phyloP scores from a whole-genome alignment of 306 rosid genomes.

The Acacia acuminata region DNA sequence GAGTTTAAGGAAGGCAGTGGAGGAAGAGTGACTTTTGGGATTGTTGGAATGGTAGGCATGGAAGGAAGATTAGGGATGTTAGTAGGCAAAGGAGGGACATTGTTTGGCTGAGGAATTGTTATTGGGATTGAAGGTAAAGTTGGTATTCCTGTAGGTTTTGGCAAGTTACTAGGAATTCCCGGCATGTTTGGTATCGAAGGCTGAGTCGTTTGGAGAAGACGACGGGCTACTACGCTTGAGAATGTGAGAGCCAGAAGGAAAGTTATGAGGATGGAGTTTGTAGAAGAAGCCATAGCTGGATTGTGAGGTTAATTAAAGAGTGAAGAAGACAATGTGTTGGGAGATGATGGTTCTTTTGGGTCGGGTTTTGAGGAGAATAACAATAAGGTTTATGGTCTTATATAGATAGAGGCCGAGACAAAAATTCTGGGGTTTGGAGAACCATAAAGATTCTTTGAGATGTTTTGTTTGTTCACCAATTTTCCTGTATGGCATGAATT shows the following conservation, averaged over 20 bases:
- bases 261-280: neutral
- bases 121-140: neutral
- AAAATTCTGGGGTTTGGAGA: neutral
- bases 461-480: neutral
- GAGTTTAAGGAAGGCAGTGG: neutral
- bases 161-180: neutral
- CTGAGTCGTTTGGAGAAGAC: neutral
- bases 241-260: neutral
- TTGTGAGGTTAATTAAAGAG: neutral
- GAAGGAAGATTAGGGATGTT: neutral
- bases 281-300: neutral
- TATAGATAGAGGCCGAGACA: neutral
- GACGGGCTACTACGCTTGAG: neutral
- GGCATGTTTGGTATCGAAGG: neutral
- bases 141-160: neutral
- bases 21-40: neutral
- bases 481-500: neutral
- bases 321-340: neutral
- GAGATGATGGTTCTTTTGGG: neutral
- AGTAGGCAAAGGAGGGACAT: neutral
- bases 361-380: neutral
- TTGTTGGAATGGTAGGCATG: neutral
- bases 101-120: neutral
- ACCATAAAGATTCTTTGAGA: neutral
- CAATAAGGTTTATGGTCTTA: neutral